Conservation (phyloP, 148 eudicot species). For the Heliamphora exappendiculata region DNA sequence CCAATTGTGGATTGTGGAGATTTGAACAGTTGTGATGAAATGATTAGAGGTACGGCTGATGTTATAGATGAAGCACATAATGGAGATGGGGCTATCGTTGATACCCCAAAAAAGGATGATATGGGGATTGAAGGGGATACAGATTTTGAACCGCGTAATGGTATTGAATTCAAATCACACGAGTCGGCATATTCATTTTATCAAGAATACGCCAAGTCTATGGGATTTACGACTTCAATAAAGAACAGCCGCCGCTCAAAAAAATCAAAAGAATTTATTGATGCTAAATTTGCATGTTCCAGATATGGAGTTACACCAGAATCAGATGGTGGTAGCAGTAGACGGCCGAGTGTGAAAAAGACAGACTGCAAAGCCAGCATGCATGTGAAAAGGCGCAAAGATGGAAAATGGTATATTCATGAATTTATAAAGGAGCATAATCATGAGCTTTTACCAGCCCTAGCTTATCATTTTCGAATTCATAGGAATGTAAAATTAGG, state of each 20-base stretch:
- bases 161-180: conserved; percentile 42
- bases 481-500: conserved; percentile 35
- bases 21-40: conserved; percentile 12
- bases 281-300: conserved; percentile 47
- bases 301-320: conserved; percentile 47
- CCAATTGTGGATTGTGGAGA: background rate
- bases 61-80: conserved; percentile 21
- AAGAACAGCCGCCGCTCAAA: conserved; percentile 46
- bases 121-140: conserved; percentile 24
- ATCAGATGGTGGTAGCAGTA: conserved; percentile 31
- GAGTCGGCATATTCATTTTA: conserved; percentile 48
- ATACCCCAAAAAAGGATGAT: conserved; percentile 11
- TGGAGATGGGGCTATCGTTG: conserved; percentile 18
- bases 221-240: conserved; percentile 50
- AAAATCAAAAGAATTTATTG: conserved; percentile 44
- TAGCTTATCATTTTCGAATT: conserved; percentile 46
- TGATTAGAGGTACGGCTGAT: conserved; percentile 25
- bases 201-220: conserved; percentile 46
- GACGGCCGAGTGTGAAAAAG: conserved; percentile 32
- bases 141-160: conserved; percentile 41
- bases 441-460: conserved; percentile 53
- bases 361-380: conserved; percentile 59
- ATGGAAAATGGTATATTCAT: conserved; percentile 53
- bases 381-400: conserved; percentile 44
- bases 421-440: conserved; percentile 49